phyloP scores from a whole-genome alignment of 2,329 filamentous ascomycete species.

The Phaeophleospora eucalypticola region DNA sequence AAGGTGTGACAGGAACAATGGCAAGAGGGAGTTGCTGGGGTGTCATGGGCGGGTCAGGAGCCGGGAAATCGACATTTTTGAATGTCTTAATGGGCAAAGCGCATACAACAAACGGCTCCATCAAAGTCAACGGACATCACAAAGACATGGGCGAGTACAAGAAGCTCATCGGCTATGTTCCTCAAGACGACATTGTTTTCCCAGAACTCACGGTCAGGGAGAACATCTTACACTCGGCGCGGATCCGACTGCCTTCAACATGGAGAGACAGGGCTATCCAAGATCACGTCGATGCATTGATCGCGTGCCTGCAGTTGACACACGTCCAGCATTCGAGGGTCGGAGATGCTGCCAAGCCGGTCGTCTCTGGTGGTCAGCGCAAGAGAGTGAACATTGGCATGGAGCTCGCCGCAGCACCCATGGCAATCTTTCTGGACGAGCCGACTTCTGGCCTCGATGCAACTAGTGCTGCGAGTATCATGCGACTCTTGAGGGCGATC shows the following conservation, averaged over 20 bases:
- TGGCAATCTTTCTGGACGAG: conserved; percentile 40
- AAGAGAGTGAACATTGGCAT: conserved; percentile 58
- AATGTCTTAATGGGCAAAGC: conserved; percentile 60
- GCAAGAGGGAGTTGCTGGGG: conserved; percentile 53
- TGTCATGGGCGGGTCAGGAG: conserved; percentile 59
- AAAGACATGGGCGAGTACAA: conserved; percentile 49
- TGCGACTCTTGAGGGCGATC: conserved; percentile 52
- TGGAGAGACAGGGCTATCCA: conserved; percentile 51
- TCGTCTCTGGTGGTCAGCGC: conserved; percentile 55
- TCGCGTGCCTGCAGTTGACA: conserved; percentile 51
- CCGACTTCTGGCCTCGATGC: conserved; percentile 44
- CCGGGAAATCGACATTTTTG: conserved; percentile 57
- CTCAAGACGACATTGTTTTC: conserved; percentile 58
- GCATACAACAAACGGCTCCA: conserved; percentile 46
- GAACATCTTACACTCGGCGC: conserved; percentile 58
- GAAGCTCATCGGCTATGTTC: conserved; percentile 59
- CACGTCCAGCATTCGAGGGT: conserved; percentile 52
- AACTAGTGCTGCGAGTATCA: conserved; percentile 53
- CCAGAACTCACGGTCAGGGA: conserved; percentile 59
- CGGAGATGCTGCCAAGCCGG: conserved; percentile 48
- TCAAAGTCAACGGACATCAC: conserved; percentile 51
- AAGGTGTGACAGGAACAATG: conserved; percentile 54
- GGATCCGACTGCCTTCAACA: conserved; percentile 50
- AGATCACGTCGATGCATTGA: conserved; percentile 53
- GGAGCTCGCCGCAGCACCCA: conserved; percentile 55